phyloP scores from a whole-genome alignment of 2,329 filamentous ascomycete genomes.

The Xylaria polymorpha region DNA sequence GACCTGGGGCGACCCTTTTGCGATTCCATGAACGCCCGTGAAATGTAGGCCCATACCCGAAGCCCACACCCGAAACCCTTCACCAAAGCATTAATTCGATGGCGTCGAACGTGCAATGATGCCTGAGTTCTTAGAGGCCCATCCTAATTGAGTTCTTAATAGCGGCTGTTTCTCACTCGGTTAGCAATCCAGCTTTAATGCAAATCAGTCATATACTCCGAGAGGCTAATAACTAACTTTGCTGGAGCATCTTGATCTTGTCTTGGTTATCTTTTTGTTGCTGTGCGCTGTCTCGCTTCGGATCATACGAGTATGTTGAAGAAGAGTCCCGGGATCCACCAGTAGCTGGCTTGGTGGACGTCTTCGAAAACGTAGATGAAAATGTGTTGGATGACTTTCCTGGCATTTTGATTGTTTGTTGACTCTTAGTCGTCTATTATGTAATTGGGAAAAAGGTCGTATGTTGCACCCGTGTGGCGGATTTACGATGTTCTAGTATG shows the following conservation, averaged over 20 bases:
- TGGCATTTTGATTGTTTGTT: constrained; percentile 30
- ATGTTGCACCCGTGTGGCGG: not conserved
- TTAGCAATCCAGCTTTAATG: constrained; percentile 2
- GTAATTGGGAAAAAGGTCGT: not conserved
- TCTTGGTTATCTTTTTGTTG: constrained; percentile 26
- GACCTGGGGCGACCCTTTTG: not conserved
- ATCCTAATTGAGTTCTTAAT: constrained; percentile 38
- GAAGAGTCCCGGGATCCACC: constrained; percentile 33
- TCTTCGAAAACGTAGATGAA: constrained; percentile 23
- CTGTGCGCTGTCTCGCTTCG: constrained; percentile 25
- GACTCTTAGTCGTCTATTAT: not conserved
- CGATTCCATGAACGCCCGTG: not conserved
- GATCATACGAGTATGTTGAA: constrained; percentile 39
- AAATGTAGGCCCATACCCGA: not conserved
- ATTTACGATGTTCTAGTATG: not conserved
- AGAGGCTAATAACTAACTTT: constrained; percentile 26
- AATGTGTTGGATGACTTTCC: constrained; percentile 22
- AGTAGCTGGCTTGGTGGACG: constrained; percentile 13
- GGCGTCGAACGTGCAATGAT: no score
- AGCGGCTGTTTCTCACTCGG: constrained; percentile 26
- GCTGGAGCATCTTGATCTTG: constrained; percentile 26
- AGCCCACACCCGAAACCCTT: not conserved
- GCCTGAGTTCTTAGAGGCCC: constrained; percentile 7
- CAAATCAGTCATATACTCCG: not conserved
- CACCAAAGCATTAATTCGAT: not conserved